Evolutionary conservation across 2,329 filamentous ascomycete species (phyloP).

Genomic region (Diaporthe sp.): DNA sequence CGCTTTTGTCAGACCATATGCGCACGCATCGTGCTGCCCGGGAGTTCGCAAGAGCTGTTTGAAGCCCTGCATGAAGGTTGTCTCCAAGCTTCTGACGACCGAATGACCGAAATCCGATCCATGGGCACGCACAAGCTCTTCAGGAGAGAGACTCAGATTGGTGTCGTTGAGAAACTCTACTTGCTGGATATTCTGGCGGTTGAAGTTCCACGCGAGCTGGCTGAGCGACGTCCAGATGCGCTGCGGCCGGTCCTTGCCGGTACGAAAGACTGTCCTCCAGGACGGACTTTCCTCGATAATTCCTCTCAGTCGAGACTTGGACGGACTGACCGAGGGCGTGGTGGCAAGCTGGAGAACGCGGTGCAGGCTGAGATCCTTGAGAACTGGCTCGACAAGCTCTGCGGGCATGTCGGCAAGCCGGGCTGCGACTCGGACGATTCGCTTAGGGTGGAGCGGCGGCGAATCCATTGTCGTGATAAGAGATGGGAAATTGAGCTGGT

Average conservation of each 20-base stretch:
- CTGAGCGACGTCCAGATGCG: slow-evolving; percentile 6
- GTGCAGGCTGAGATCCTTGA: background rate
- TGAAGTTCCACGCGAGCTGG: background rate
- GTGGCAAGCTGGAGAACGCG: slow-evolving; percentile 7
- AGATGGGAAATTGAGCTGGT: background rate
- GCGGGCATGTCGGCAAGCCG: slow-evolving; percentile 1
- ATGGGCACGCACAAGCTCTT: background rate
- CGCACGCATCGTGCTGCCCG: background rate
- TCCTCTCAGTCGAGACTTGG: background rate
- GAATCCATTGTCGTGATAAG: background rate
- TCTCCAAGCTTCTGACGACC: background rate
- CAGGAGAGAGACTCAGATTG: background rate
- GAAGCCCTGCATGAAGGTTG: background rate
- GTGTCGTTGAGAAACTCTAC: background rate
- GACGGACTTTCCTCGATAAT: background rate
- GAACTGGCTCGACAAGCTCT: slow-evolving; percentile 8
- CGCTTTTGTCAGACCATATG: background rate
- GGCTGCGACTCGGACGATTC: slow-evolving; percentile 3
- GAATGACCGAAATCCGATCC: background rate
- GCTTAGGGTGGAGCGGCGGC: background rate
- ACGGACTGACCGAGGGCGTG: background rate
- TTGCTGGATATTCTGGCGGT: background rate
- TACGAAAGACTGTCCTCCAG: background rate
- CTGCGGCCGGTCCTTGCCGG: background rate
- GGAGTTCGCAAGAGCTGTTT: background rate